A percentile compares a stretch with the other conserved stretches of the same genome.
These are phyloP conservation scores for Lepiota venenata DNA, from an alignment of 768 basidiomycete species.

Conservation along the genomic window DNA sequence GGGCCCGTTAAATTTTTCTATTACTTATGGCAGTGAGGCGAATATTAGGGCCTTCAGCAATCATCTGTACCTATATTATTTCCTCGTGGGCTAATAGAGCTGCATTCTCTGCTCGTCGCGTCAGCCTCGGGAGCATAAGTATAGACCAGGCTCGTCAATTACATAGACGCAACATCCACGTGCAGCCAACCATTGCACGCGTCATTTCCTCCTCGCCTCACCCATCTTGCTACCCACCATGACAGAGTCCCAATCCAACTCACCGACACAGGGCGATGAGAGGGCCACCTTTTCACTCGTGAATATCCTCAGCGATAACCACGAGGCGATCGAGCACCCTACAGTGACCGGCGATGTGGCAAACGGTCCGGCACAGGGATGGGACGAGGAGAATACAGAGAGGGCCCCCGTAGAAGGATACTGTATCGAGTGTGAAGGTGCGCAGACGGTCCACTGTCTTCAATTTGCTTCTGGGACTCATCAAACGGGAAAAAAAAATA, in stretches of 20 bases:
- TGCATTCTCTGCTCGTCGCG: neutral
- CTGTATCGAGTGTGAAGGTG: slow-evolving; percentile 88
- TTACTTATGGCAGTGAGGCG: neutral
- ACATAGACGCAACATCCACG: slow-evolving; percentile 1
- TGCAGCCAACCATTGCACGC: neutral
- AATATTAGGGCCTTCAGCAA: neutral
- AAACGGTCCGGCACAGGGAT: slow-evolving; percentile 43
- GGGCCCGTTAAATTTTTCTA: neutral
- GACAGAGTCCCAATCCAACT: slow-evolving; percentile 17
- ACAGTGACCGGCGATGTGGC: slow-evolving; percentile 16
- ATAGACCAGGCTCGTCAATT: slow-evolving; percentile 9
- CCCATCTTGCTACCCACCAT: slow-evolving; percentile 12
- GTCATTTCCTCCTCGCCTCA: neutral
- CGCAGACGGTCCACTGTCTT: slow-evolving; percentile 7
- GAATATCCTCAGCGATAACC: slow-evolving; percentile 64
- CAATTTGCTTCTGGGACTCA: neutral
- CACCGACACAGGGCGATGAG: slow-evolving; percentile 12
- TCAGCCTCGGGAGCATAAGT: slow-evolving; percentile 17
- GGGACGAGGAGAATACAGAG: slow-evolving; percentile 62
- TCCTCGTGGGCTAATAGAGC: neutral
- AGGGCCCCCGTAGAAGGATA: slow-evolving; percentile 55
- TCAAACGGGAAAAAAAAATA: neutral
- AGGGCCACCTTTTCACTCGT: slow-evolving; percentile 53
- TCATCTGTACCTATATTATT: neutral
- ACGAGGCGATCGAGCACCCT: slow-evolving; percentile 61